Conservation (phyloP, 345 rosid genomes). For the Arabis alpina region DNA sequence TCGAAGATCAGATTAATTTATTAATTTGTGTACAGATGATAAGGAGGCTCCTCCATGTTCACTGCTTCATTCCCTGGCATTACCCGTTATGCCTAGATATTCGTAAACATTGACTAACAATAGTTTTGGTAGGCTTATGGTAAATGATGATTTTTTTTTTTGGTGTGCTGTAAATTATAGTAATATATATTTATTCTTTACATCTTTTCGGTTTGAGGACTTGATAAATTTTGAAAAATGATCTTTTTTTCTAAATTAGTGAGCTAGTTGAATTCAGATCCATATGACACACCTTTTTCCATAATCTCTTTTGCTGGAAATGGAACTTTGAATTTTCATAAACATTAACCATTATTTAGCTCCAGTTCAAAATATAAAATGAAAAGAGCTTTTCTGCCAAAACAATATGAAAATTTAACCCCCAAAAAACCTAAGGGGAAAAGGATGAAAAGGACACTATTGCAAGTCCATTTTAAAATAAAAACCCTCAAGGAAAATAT, state of each 20-base stretch:
- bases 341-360: neutral
- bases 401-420: too few relatives aligned
- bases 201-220: neutral
- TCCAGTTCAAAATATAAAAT: neutral
- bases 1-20: neutral
- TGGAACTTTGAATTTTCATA: neutral
- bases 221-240: neutral
- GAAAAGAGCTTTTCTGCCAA: too few relatives aligned
- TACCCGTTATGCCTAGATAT: conserved; percentile 30
- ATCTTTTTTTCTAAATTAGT: neutral
- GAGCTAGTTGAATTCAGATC: neutral
- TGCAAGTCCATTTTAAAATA: too few relatives aligned
- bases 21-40: conserved; percentile 16
- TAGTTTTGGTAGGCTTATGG: conserved; percentile 7
- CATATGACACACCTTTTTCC: neutral
- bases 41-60: conserved; percentile 44
- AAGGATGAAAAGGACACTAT: too few relatives aligned
- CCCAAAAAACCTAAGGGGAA: too few relatives aligned
- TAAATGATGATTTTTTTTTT: neutral
- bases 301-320: neutral
- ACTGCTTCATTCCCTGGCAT: conserved; percentile 33
- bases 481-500: too few relatives aligned
- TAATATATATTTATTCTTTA: neutral
- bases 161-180: neutral
- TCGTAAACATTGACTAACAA: conserved; percentile 39